phyloP scores from a whole-genome alignment of 2,329 filamentous ascomycete genomes.

The Aphanocladium album region DNA sequence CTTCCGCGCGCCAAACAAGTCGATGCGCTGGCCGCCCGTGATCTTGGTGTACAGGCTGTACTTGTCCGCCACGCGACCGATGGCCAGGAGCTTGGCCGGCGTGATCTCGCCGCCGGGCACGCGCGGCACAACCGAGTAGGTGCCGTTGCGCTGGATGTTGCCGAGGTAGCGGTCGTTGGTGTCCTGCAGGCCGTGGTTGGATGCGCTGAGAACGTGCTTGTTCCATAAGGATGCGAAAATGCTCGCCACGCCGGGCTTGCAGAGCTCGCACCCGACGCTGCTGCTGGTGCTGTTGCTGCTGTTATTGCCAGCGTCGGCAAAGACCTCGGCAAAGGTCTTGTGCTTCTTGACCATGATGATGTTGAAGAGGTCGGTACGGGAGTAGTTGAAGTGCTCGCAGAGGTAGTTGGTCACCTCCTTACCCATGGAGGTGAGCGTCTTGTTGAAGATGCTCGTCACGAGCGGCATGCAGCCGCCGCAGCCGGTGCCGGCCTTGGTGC shows the following conservation, averaged over 20 bases:
- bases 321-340: conserved; percentile 67
- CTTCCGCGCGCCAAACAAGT: conserved; percentile 88
- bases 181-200: conserved; percentile 72
- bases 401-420: conserved; percentile 83
- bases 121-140: conserved; percentile 81
- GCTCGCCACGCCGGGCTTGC: conserved; percentile 76
- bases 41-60: conserved; percentile 87
- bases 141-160: conserved; percentile 89
- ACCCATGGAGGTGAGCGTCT: conserved; percentile 78
- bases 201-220: conserved; percentile 69
- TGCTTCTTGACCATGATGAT: conserved; percentile 79
- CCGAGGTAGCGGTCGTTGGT: conserved; percentile 85
- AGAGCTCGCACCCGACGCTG: conserved; percentile 72
- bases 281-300: conserved; percentile 21
- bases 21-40: conserved; percentile 85
- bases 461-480: conserved; percentile 89
- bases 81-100: conserved; percentile 75
- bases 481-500: conserved; percentile 86
- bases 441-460: conserved; percentile 85
- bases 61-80: conserved; percentile 79
- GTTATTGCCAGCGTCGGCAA: conserved; percentile 73
- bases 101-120: conserved; percentile 84
- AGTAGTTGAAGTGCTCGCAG: conserved; percentile 79
- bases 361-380: conserved; percentile 83
- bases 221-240: conserved; percentile 83